A percentile compares a stretch with the other conserved stretches of the same genome.
Conservation (phyloP, 495 filamentous ascomycete species). For the Aspergillus haitiensis region DNA sequence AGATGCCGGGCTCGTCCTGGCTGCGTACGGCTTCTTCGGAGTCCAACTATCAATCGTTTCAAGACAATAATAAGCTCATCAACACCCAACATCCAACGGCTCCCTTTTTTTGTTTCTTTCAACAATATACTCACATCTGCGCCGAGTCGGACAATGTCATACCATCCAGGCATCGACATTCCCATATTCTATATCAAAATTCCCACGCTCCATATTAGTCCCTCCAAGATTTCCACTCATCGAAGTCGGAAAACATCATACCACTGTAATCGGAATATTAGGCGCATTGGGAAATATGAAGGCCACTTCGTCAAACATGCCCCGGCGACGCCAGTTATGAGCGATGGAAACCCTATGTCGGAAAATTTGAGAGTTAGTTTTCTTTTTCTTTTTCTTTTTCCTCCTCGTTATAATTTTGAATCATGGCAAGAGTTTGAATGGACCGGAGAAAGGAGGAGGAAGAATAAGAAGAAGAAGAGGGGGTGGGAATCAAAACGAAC, state of each 20-base stretch:
- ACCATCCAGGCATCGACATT: slow-evolving; percentile 89
- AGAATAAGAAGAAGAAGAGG: too few relatives aligned
- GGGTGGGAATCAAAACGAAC: slow-evolving; percentile 37
- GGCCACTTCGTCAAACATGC: slow-evolving; percentile 82
- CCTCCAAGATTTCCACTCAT: too few relatives aligned
- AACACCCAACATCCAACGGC: too few relatives aligned
- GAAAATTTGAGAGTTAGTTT: neutral
- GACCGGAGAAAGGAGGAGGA: too few relatives aligned
- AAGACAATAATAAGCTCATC: neutral
- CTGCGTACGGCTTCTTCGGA: slow-evolving; percentile 50
- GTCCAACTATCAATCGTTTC: slow-evolving; percentile 31
- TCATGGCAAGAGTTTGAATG: too few relatives aligned
- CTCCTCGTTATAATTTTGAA: too few relatives aligned
- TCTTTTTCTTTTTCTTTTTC: too few relatives aligned
- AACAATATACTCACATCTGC: slow-evolving; percentile 38
- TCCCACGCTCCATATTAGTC: too few relatives aligned
- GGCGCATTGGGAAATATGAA: slow-evolving; percentile 97
- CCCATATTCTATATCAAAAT: slow-evolving; percentile 65
- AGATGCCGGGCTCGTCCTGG: slow-evolving; percentile 81
- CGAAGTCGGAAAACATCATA: slow-evolving; percentile 41
- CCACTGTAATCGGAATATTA: slow-evolving; percentile 79
- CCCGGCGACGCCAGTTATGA: slow-evolving; percentile 83
- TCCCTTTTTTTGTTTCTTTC: neutral
- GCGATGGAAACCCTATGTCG: slow-evolving; percentile 65
- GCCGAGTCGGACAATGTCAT: slow-evolving; percentile 71